Conservation (phyloP, 2,329 filamentous ascomycete genomes). For the Phialophora verrucosa region DNA sequence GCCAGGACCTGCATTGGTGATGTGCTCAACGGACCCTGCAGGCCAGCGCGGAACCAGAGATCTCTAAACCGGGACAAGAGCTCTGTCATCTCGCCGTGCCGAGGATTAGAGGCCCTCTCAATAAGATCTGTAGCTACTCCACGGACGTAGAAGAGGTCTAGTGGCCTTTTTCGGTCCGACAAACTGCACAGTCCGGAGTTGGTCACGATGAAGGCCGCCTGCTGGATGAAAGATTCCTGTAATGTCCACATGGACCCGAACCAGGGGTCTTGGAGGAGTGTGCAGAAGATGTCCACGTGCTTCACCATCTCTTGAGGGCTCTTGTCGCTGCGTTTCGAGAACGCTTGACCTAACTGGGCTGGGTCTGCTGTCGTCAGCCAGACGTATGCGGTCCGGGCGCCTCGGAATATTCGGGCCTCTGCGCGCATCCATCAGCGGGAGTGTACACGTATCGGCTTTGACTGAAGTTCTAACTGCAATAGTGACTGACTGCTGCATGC, state of each 20-base stretch:
- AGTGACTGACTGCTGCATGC: not conserved
- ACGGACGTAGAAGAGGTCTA: not conserved
- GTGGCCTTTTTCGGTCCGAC: not conserved
- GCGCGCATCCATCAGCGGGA: not conserved
- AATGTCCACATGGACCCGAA: not conserved
- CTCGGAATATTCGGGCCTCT: slow-evolving; percentile 4
- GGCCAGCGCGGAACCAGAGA: not conserved
- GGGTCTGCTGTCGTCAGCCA: not conserved
- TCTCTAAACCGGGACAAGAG: not conserved
- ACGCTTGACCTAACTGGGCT: not conserved
- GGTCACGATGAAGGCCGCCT: slow-evolving; percentile 1
- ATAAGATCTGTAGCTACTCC: not conserved
- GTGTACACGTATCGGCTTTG: not conserved
- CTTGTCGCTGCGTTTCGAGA: not conserved
- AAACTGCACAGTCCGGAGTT: not conserved
- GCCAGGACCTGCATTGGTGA: slow-evolving; percentile 4
- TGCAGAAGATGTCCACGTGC: not conserved
- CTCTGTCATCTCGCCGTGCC: not conserved
- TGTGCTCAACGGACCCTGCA: slow-evolving; percentile 1
- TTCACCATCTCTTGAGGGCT: not conserved
- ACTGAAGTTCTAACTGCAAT: not conserved
- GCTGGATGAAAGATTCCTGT: not conserved
- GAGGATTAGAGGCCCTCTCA: not conserved
- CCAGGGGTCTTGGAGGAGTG: not conserved
- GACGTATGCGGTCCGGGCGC: not conserved